Conservation (phyloP, 169 alveolate genomes). For the Hepatocystis sp. region DNA sequence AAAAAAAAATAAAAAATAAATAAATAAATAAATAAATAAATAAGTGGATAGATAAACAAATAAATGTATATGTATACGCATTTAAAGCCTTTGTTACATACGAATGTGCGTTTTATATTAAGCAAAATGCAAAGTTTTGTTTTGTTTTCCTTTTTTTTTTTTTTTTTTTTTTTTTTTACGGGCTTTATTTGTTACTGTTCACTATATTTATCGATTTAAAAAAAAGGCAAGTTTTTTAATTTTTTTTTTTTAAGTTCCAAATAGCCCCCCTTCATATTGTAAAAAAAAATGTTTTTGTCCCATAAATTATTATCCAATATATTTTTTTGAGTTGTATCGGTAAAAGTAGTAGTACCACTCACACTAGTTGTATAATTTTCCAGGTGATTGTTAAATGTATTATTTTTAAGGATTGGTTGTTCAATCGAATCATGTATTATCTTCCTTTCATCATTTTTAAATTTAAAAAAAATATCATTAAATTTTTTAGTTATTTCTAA, state of each 20-base stretch:
- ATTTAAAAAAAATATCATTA: conserved; percentile 28
- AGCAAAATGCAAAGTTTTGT: background rate
- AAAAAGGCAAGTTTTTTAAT: conserved; percentile 68
- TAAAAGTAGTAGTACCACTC: no score
- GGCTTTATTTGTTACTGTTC: background rate
- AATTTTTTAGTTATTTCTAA: conserved; percentile 52
- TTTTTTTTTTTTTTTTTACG: conserved; percentile 13
- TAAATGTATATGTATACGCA: no score
- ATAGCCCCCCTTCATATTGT: conserved; percentile 69
- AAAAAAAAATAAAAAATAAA: no score
- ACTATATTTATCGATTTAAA: conserved; percentile 10
- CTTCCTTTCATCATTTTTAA: background rate
- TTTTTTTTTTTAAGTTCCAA: conserved; percentile 46
- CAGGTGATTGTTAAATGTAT: no score
- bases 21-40: no score
- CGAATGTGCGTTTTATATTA: background rate
- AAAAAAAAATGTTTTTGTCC: conserved; percentile 13
- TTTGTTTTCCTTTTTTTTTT: conserved; percentile 3
- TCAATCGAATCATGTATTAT: background rate
- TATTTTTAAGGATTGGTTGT: background rate
- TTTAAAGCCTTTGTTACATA: no score
- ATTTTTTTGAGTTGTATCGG: background rate
- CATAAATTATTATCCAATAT: background rate
- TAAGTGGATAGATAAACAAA: no score
- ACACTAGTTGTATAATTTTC: no score